Conservation (phyloP, 2,329 filamentous ascomycete species). For the Colletotrichum shisoi region DNA sequence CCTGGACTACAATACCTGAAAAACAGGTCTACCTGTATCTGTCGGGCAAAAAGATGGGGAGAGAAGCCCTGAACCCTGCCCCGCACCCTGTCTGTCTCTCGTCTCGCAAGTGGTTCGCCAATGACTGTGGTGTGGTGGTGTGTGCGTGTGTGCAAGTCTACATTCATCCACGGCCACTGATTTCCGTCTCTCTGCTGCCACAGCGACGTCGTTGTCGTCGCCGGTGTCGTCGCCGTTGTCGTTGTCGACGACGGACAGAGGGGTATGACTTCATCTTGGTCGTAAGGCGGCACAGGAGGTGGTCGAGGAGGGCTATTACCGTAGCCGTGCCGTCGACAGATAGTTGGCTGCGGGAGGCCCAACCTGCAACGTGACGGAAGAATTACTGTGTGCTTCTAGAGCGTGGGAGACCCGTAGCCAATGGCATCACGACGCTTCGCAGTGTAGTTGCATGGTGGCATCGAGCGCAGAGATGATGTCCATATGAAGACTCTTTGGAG, state of each 20-base stretch:
- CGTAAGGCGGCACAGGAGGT: too few relatives aligned
- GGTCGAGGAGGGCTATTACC: background rate
- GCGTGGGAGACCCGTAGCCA: slow-evolving; percentile 3
- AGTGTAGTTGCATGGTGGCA: background rate
- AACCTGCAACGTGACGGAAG: background rate
- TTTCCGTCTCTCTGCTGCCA: too few relatives aligned
- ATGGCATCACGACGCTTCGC: slow-evolving; percentile 9
- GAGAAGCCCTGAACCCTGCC: slow-evolving; percentile 26
- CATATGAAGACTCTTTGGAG: background rate
- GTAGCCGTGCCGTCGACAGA: background rate
- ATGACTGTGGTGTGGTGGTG: background rate
- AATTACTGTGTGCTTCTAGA: background rate
- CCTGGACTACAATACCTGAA: background rate
- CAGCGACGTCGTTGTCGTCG: too few relatives aligned
- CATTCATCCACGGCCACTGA: too few relatives aligned
- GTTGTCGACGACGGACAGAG: too few relatives aligned
- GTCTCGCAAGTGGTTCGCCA: background rate
- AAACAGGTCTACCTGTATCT: background rate
- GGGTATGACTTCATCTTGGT: too few relatives aligned
- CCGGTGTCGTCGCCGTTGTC: too few relatives aligned
- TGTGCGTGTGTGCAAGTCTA: too few relatives aligned
- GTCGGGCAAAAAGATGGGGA: background rate
- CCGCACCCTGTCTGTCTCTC: background rate
- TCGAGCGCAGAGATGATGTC: background rate
- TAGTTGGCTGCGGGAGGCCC: slow-evolving; percentile 8